Evolutionary conservation across 164 flowering plant species (phyloP), one percentile per base, ranked within the genome.

Genomic region (Liquidambar formosana): DNA sequence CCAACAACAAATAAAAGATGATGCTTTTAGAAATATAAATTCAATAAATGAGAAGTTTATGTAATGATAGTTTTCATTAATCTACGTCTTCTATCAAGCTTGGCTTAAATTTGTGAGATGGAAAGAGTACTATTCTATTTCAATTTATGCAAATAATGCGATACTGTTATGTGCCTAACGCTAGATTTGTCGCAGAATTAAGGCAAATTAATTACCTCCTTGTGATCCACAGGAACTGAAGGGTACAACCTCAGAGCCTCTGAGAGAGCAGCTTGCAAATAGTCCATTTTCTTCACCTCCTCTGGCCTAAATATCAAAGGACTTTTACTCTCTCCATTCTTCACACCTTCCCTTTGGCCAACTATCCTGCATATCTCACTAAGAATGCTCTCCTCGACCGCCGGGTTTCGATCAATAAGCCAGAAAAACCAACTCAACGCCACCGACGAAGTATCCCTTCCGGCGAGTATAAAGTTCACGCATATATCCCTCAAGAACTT

Each of bases 361-460:
- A 83, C 44, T 8, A 91, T 82, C 27, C 77, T 63, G 53, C 81
- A 67, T 0, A 91, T 73, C 76, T 95, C 97, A 0, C 19, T 79
- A 10, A 89, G 56, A 54, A 95, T 88, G 43, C 52, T 79, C 54
- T 87, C 84, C 66, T 95, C 97, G 3, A 84, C 96, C 5, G 23
- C 76, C 10, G 94, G 91, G 60, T 89, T 79, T 66, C 53, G 61
- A 45, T 79, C 73, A 57, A 95, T 73, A 72, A 93, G 73, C 97
- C 96, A 93, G 81, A 95, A 95, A 63, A 95, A 93, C 99, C 99
- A 95, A 68, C 88, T 80, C 52, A 95, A 53, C 15, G 97, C 99
- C 18, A 93, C 97, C 1, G 97, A 91, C 1, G 97, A 92, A 14
- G 99, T 95, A 67, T 95, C 99, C 65, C 97, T 83, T 19, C 99